These are phyloP conservation scores for Obelidium mucronatum DNA, from an alignment of 192 early-diverging fungal species.

Conservation along the genomic window DNA sequence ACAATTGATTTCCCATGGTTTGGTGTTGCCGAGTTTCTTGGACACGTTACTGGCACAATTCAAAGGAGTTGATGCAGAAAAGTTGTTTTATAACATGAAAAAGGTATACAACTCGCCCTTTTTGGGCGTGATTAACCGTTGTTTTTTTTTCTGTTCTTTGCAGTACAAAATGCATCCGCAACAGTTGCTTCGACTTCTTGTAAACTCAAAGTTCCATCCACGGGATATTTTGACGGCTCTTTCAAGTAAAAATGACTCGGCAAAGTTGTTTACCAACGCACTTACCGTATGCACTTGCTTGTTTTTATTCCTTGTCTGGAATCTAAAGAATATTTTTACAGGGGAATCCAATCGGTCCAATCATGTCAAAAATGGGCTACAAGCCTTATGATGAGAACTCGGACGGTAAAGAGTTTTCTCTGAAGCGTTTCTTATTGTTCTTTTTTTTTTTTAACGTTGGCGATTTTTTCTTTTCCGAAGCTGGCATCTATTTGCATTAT, in stretches of 20 bases:
- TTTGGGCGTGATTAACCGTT: too few species aligned
- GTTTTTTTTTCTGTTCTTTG: neutral
- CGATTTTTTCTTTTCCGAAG: constrained; percentile 11
- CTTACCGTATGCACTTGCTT: constrained; percentile 6
- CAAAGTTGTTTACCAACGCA: constrained; percentile 38
- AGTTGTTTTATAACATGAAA: constrained; percentile 56
- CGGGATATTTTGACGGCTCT: constrained; percentile 58
- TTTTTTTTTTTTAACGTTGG: neutral
- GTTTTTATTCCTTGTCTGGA: constrained; percentile 13
- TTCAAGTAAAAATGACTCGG: constrained; percentile 31
- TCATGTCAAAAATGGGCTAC: constrained; percentile 50
- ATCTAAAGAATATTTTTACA: neutral
- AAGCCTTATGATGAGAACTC: constrained; percentile 25
- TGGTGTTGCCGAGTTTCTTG: constrained; percentile 54
- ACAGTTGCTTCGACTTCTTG: constrained; percentile 54
- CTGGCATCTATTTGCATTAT: constrained; percentile 34
- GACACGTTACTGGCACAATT: constrained; percentile 55
- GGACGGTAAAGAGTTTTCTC: constrained; percentile 32
- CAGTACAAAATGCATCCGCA: constrained; percentile 47
- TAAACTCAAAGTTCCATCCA: constrained; percentile 55
- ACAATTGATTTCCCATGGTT: constrained; percentile 61
- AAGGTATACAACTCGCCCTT: too few species aligned
- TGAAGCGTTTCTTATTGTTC: too few species aligned
- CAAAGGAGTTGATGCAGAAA: constrained; percentile 41
- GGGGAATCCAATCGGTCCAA: constrained; percentile 45